Evolutionary conservation across 2,329 filamentous ascomycete genomes (phyloP).

Genomic region (Chlorencoelia australis): DNA sequence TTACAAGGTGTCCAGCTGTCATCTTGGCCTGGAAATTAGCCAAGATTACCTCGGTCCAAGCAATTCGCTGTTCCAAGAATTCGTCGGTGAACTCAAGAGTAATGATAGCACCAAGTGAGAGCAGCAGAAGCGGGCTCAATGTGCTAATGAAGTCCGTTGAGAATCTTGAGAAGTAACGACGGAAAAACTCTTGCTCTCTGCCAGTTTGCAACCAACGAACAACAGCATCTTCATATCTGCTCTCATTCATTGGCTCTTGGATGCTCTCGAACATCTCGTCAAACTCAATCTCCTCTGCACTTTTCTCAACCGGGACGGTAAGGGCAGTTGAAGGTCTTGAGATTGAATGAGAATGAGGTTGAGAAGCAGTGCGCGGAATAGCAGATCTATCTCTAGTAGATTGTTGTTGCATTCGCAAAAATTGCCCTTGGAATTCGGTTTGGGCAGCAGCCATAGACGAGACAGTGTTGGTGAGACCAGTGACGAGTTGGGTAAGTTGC

Average conservation of each 20-base stretch:
- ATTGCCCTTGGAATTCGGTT: constrained; percentile 55
- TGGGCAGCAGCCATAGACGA: constrained; percentile 60
- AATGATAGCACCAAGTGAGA: constrained; percentile 56
- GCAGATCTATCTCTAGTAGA: constrained; percentile 32
- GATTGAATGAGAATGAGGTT: constrained; percentile 4
- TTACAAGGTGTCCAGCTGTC: constrained; percentile 26
- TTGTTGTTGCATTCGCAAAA: constrained; percentile 47
- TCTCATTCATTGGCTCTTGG: constrained; percentile 49
- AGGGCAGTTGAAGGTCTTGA: constrained; percentile 11
- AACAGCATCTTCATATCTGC: constrained; percentile 51
- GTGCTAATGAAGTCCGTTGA: constrained; percentile 43
- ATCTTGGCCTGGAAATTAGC: constrained; percentile 34
- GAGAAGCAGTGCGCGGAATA: constrained; percentile 1
- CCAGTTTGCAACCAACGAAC: constrained; percentile 58
- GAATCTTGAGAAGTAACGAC: constrained; percentile 41
- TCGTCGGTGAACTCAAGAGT: constrained; percentile 45
- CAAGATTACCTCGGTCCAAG: constrained; percentile 52
- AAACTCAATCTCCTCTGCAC: constrained; percentile 35
- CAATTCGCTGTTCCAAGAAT: constrained; percentile 44
- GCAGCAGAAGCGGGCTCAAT: constrained; percentile 49
- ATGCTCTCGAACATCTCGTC: constrained; percentile 47
- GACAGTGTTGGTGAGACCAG: constrained; percentile 57
- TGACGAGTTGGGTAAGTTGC: constrained; percentile 57
- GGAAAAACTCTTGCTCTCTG: constrained; percentile 53
- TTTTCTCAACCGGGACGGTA: constrained; percentile 5